Evolutionary conservation across 306 rosid species (phyloP).

Genomic region (Cicer arietinum): DNA sequence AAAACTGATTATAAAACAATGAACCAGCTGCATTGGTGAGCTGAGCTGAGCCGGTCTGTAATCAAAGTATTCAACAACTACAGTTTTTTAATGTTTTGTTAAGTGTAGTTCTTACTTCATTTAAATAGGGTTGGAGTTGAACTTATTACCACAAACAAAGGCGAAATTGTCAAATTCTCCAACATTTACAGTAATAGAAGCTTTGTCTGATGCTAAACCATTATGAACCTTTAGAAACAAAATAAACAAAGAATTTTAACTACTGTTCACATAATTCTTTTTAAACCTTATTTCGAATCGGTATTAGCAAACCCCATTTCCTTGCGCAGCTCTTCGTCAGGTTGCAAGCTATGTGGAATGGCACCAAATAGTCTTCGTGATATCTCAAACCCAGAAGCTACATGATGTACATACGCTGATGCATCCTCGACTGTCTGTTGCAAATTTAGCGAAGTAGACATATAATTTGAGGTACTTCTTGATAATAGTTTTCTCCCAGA

Average conservation of each 20-base stretch:
- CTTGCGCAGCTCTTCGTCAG: conserved; percentile 75
- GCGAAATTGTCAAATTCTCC: conserved; percentile 5
- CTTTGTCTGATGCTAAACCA: conserved; percentile 25
- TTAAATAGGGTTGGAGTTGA: conserved; percentile 16
- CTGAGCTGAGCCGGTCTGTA: background rate
- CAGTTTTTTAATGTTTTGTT: background rate
- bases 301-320: conserved; percentile 70
- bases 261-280: conserved; percentile 34
- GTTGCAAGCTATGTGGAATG: conserved; percentile 78
- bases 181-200: conserved; percentile 35
- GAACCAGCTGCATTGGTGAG: background rate
- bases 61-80: background rate
- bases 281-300: conserved; percentile 45
- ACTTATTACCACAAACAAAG: background rate
- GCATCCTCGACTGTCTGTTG: conserved; percentile 59
- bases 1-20: background rate
- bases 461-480: conserved; percentile 49
- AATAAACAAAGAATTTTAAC: conserved; percentile 16
- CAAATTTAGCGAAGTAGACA: conserved; percentile 61
- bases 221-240: conserved; percentile 11
- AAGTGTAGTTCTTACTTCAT: background rate
- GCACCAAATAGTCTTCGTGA: conserved; percentile 87
- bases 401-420: conserved; percentile 73
- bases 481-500: conserved; percentile 42
- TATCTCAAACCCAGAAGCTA: conserved; percentile 76